Evolutionary conservation across 805 yeast species (phyloP), one percentile per base, ranked within the genome.

Genomic region (Yarrowia osloensis): DNA sequence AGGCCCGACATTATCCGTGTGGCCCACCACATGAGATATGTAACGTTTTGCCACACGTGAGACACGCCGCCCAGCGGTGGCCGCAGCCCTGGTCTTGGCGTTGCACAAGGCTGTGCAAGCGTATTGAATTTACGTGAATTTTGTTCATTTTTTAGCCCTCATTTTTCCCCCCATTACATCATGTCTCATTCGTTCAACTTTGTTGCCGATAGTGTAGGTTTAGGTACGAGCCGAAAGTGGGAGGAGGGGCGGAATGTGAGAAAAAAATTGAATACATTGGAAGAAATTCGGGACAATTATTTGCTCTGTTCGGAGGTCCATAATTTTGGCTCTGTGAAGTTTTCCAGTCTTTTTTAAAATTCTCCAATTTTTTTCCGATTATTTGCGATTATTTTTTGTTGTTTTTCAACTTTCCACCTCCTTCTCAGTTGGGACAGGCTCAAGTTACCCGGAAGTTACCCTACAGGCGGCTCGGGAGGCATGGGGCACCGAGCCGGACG

Each of bases 141-240:
- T 13, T 42, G 6, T 21, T 7, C 28, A 7, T 5, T 42, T 42
- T 42, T 44, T 44, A 7, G 49, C 19, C 26, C 26, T 3, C 37
- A 2, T n/a, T 11, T 19, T 29, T 49, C 37, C 39, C 39, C 26
- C 39, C 55, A 50, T 50, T 50, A 50, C 55, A 50, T 50, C 55
- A 50, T 50, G 55, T 50, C 39, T 50, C 55, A 50, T 50, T 50
- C 7, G 55, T 19, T 4, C 39, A 50, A 50, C 55, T 31, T 15
- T 50, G 39, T 5, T 21, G 39, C 37, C 55, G 55, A 50, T 50
- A 50, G 39, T 50, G 39, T 50, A 50, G 55, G 55, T 50, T 50
- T 50, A 50, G 55, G 55, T 50, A 50, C 55, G 55, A 50, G 28
- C 50, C 33, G 13, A 42, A 21, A 13, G 17, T 21, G n/a, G 12